Conservation (phyloP, 768 basidiomycete species). For the Suillus plorans region DNA sequence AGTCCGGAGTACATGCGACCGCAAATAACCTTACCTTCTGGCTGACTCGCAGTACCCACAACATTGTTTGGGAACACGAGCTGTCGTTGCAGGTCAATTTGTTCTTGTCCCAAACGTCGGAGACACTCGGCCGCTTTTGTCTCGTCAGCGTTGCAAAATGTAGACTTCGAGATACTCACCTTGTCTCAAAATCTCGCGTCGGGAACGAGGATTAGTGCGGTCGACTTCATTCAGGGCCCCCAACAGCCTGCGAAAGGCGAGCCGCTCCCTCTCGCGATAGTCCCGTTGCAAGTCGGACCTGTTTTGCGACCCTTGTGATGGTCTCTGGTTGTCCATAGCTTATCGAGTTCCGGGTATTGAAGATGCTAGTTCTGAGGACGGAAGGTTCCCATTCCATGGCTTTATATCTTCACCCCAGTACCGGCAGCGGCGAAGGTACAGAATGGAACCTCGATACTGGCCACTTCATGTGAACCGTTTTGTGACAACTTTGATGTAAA, state of each 20-base stretch:
- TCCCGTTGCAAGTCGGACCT: neutral
- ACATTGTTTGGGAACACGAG: neutral
- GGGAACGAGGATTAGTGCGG: neutral
- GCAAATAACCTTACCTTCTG: neutral
- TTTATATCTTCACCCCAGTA: neutral
- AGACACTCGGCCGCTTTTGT: neutral
- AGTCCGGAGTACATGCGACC: neutral
- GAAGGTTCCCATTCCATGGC: too few species aligned
- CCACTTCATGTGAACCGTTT: too few species aligned
- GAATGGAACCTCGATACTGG: neutral
- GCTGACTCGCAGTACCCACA: neutral
- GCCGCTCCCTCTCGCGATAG: neutral
- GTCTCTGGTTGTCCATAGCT: neutral
- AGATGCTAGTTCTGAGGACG: neutral
- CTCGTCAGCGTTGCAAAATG: neutral
- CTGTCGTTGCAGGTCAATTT: neutral
- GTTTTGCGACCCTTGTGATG: neutral
- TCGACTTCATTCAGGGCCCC: neutral
- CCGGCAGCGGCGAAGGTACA: neutral
- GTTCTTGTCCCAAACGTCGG: neutral
- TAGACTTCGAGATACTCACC: neutral
- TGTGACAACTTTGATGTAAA: neutral
- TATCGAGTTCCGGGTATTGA: neutral
- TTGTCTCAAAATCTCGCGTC: neutral
- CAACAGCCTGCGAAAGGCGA: neutral